Base-by-base conservation (phyloP, 106 monocot species). In the Platanthera zijinensis region DNA sequence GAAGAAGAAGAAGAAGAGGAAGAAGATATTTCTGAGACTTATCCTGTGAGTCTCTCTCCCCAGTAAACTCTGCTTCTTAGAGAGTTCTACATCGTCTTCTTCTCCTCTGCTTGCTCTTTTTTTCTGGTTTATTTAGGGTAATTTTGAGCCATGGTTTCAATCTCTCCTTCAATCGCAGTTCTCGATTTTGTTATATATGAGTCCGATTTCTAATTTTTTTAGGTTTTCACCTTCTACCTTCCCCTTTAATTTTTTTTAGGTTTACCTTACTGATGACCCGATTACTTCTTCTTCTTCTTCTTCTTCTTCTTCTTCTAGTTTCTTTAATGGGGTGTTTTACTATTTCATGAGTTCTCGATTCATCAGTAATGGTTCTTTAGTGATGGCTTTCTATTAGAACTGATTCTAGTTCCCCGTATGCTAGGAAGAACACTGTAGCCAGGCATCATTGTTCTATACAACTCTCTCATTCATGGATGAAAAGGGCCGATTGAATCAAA, bases 401-500 rank as follows among this genome's bases (percentile, higher is more conserved):
- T 63, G 63, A 19, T 10, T 22, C 9, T 63, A 22, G 63, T 25
- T 22, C 25, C 22, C 9, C 63, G 7, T 75, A 50, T 6, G 21
- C 22, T 56, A 1, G n/a, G 14, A 56, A 56, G 56, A 56, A 56
- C 4, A 56, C 56, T 56, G 56, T 56, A 56, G 56, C 14, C 56
- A 17, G 56, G 56, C 56, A 14, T 56, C 17, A 15, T 13, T 56
- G 14, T 13, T 56, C 56, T 39, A 39, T 39, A 39, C 39, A 39
- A 39, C 39, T 57, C 45, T 32, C 13, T 57, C 1, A 22, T 13
- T 47, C 19, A 89, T 92, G 87, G 81, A 87, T 76, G 83, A 78
- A 48, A 86, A 86, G 59, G 82, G 84, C 47, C 84, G 82, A 66
- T 48, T 80, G 11, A 79, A 80, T 49, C 50, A 72, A 11, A 82